phyloP scores from a whole-genome alignment of 768 basidiomycete genomes.

The Epithele typhae region DNA sequence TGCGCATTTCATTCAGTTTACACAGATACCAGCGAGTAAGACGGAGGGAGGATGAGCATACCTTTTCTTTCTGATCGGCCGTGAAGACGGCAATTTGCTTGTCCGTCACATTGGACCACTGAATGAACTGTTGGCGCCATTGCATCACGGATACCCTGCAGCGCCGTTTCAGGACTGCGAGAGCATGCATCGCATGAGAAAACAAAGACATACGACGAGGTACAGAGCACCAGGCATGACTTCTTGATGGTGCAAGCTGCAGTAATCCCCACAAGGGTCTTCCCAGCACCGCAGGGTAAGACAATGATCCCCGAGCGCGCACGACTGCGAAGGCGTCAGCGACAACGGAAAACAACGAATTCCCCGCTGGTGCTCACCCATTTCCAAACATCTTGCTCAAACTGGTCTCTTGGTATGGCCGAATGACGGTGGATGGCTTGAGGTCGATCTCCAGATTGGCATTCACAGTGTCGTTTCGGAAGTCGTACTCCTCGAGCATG shows the following conservation, averaged over 20 bases:
- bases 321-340: conserved; percentile 51
- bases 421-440: conserved; percentile 95
- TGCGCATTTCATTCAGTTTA: too few relatives aligned
- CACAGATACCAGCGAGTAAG: too few relatives aligned
- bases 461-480: conserved; percentile 94
- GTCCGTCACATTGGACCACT: conserved; percentile 98
- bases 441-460: conserved; percentile 97
- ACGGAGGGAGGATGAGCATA: conserved; percentile 29
- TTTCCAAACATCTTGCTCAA: conserved; percentile 99
- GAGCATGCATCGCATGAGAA: neutral
- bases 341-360: conserved; percentile 3
- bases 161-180: neutral
- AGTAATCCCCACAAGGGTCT: conserved; percentile 98
- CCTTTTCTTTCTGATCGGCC: conserved; percentile 96
- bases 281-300: conserved; percentile 96
- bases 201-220: conserved; percentile 75
- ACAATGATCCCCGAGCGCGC: conserved; percentile 98
- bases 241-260: conserved; percentile 99
- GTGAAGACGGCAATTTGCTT: conserved; percentile 97
- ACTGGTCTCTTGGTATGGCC: conserved; percentile 98
- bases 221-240: conserved; percentile 94
- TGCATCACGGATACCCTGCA: conserved; percentile 90
- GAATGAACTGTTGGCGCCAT: conserved; percentile 98
- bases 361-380: conserved; percentile 50
- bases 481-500: conserved; percentile 99